These are phyloP conservation scores for Coelastrella sp. DNA, from an alignment of 139 green algal genomes.

Conservation along the genomic window DNA sequence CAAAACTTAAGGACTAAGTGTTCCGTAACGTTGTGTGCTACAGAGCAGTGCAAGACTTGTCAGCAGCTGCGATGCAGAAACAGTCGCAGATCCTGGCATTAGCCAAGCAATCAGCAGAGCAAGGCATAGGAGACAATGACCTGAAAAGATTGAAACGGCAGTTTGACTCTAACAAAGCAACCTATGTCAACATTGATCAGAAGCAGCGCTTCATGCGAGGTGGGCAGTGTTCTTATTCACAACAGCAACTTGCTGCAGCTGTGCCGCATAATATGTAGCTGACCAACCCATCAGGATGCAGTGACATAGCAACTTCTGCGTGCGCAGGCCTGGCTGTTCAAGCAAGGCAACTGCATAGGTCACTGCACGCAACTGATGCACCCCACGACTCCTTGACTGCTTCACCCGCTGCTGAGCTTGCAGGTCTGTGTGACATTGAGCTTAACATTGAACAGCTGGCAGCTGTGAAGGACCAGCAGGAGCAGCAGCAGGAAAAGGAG, in stretches of 20 bases:
- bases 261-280: too few species aligned
- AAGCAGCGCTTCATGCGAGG: constrained; percentile 54
- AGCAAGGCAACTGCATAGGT: too few species aligned
- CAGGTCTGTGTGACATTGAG: constrained; percentile 25
- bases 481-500: constrained; percentile 31
- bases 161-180: constrained; percentile 49
- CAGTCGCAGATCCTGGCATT: constrained; percentile 14
- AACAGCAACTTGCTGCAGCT: too few species aligned
- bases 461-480: constrained; percentile 26
- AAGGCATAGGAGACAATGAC: constrained; percentile 48
- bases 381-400: neutral
- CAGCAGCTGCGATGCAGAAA: constrained; percentile 35
- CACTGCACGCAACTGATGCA: too few species aligned
- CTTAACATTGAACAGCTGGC: constrained; percentile 26
- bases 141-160: constrained; percentile 48
- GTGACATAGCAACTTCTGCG: too few species aligned
- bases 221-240: neutral
- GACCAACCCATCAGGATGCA: too few species aligned
- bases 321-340: too few species aligned
- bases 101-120: constrained; percentile 22
- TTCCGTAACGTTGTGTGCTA: neutral
- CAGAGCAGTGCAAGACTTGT: constrained; percentile 41
- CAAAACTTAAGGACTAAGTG: neutral
- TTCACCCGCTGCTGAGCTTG: neutral
- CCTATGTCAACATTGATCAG: constrained; percentile 46